A percentile compares a stretch with the other conserved stretches of the same genome.
Evolutionary conservation across 768 basidiomycete genomes (phyloP).

Genomic region (Auricularia sp.): DNA sequence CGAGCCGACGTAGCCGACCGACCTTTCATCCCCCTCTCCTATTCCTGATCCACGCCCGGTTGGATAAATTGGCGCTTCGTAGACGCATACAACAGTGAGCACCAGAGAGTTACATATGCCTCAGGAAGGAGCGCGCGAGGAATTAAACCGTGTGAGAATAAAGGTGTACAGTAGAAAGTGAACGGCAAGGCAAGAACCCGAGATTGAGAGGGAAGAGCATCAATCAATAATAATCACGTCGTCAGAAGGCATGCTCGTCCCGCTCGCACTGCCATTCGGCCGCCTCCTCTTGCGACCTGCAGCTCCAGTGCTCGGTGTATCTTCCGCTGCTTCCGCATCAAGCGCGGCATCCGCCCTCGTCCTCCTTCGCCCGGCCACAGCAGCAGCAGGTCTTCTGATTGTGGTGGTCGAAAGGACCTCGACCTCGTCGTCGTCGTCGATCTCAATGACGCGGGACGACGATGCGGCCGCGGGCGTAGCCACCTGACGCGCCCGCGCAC

Average conservation of each 20-base stretch:
- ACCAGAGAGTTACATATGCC: no score
- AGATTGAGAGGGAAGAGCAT: not conserved
- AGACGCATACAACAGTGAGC: no score
- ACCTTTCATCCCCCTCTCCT: no score
- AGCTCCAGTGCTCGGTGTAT: not conserved
- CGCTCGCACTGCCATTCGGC: not conserved
- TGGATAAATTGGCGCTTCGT: no score
- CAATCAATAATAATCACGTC: not conserved
- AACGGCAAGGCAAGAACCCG: not conserved
- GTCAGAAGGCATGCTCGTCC: not conserved
- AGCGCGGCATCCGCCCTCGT: not conserved
- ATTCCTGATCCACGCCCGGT: no score
- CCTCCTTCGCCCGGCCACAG: not conserved
- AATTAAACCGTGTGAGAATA: not conserved
- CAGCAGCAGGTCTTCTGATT: not conserved
- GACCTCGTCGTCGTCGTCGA: not conserved
- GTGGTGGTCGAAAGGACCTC: not conserved
- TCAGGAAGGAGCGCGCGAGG: not conserved
- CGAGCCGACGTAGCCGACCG: no score
- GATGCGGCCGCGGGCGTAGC: not conserved
- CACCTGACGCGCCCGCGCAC: not conserved
- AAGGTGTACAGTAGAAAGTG: not conserved
- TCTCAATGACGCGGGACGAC: not conserved
- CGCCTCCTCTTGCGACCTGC: not conserved
- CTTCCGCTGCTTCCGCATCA: not conserved